A percentile compares a stretch with the other conserved stretches of the same genome.
Evolutionary conservation across 805 yeast genomes (phyloP).

Genomic region (Wickerhamiella brachini): DNA sequence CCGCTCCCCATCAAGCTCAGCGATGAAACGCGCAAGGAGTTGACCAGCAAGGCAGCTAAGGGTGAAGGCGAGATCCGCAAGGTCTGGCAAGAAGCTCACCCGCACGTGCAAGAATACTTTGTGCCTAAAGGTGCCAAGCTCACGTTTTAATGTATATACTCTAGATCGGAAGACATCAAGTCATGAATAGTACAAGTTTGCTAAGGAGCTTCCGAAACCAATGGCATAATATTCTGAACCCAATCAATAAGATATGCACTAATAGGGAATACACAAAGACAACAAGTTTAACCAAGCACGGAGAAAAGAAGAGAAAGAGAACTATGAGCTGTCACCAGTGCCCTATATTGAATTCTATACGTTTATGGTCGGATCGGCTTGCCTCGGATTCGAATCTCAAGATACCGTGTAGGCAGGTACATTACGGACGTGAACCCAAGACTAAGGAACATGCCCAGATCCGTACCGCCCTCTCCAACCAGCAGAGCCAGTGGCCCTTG

Average conservation of each 20-base stretch:
- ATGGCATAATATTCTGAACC: no score
- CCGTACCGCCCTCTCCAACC: constrained; percentile 61
- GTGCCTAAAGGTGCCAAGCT: constrained; percentile 20
- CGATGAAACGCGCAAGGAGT: constrained; percentile 20
- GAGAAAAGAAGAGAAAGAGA: no score
- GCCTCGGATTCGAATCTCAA: constrained; percentile 41
- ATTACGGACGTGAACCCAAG: constrained; percentile 54
- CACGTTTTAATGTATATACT: constrained; percentile 12
- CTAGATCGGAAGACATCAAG: no score
- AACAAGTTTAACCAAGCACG: no score
- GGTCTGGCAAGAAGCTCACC: constrained; percentile 46
- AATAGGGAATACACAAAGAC: no score
- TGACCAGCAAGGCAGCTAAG: constrained; percentile 27
- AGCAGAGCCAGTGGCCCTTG: constrained; percentile 57
- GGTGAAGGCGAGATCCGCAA: constrained; percentile 38
- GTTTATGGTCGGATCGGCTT: constrained; percentile 9
- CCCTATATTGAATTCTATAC: no score
- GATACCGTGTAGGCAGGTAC: constrained; percentile 52
- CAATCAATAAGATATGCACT: no score
- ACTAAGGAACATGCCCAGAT: constrained; percentile 67
- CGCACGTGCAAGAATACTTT: constrained; percentile 36
- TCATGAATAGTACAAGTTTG: no score
- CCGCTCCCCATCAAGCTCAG: constrained; percentile 40
- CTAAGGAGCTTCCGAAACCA: no score
- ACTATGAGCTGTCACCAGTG: no score